Evolutionary conservation across 192 early-diverging fungal species (phyloP).

Genomic region (Allomyces macrogynus): DNA sequence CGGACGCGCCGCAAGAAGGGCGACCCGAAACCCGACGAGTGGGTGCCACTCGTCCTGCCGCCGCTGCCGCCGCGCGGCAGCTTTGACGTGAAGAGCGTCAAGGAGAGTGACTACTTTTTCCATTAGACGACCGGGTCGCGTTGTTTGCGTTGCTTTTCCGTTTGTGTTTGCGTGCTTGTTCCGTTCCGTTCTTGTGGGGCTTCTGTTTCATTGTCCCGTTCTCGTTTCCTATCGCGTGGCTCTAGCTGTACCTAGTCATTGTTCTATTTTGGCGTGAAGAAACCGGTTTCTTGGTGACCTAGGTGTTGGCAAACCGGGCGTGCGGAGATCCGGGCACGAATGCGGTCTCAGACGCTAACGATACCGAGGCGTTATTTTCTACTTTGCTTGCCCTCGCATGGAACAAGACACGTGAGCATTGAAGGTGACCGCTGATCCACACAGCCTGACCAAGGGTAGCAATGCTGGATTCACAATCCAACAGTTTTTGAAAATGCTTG

Average conservation of each 20-base stretch:
- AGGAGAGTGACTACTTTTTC: constrained; percentile 78
- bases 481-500: no score
- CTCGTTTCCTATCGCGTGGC: background rate
- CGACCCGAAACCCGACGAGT: constrained; percentile 15
- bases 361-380: no score
- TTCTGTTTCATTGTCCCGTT: background rate
- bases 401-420: no score
- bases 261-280: background rate
- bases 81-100: constrained; percentile 65
- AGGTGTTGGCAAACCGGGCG: no score
- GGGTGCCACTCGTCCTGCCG: constrained; percentile 43
- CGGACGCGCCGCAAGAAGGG: constrained; percentile 20
- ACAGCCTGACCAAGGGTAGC: no score
- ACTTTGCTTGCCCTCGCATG: no score
- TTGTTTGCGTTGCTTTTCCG: no score
- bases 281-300: background rate
- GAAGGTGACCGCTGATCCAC: no score
- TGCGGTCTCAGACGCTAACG: no score
- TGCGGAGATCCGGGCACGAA: no score
- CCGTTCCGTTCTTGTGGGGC: background rate
- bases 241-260: background rate
- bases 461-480: no score
- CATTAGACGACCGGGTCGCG: constrained; percentile 27
- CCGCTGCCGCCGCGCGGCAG: constrained; percentile 61
- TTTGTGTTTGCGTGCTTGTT: background rate